Evolutionary conservation across 2,329 filamentous ascomycete species (phyloP), one percentile per base, ranked within the genome.

Genomic region (Talaromyces verruculosus): DNA sequence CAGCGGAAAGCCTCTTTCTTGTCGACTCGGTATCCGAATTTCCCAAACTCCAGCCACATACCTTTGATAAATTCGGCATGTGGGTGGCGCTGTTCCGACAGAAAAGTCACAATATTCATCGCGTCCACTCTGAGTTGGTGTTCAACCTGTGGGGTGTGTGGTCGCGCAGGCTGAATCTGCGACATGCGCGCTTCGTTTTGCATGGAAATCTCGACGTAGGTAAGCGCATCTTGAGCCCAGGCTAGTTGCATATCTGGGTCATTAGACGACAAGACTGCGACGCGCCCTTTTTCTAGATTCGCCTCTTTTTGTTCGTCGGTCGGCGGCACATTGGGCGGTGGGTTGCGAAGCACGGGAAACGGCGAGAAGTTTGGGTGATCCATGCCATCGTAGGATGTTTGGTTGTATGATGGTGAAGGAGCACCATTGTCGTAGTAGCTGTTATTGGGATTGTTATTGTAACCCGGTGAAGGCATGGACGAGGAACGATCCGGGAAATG

Each of bases 31-130:
- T 90, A 88, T 45, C 92, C 93, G 75, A 97, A 98, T 75, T 97
- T 96, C 71, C 95, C 95, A 83, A 98, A 99, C 76, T 99, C 95
- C 61, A 96, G 84, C 95, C 95, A 99, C 85, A 96, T 97, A 67
- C 93, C 92, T 72, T 89, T 89, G 82, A 98, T 92, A 77, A 98
- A 99, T 70, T 96, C 88, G 28, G 95, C 95, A 74, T 95, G 93
- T 28, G 95, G 95, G 72, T 99, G 95, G 69, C 90, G 88, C 77
- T 99, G 95, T 62, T 93, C 90, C 28, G 94, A 91, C 41, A 99
- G 83, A 76, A 97, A 97, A 65, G 86, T 87, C 71, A 97, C 90
- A 68, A 99, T 95, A 75, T 93, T 97, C 80, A 97, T 85, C 37
- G 95, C 93, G 77, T 99, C 95, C 60, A 90, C 82, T 68, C 90